Conservation (phyloP, 2,329 filamentous ascomycete species). For the Tolypocladium ovalisporum region DNA sequence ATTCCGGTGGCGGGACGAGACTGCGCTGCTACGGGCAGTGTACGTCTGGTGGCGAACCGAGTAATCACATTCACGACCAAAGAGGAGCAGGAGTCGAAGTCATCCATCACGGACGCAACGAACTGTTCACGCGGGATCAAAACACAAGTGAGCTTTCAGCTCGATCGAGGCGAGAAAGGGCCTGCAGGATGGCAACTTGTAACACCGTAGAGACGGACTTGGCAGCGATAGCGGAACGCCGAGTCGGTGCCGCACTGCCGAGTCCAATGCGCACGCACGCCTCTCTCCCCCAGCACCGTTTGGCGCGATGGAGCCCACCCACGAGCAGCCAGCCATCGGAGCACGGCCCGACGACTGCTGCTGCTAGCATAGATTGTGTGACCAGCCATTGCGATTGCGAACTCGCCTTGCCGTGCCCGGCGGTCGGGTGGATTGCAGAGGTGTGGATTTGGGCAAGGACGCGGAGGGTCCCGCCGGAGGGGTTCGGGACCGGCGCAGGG, state of each 20-base stretch:
- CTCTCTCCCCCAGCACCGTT: too few species aligned
- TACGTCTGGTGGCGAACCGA: not conserved
- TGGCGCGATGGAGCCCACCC: too few species aligned
- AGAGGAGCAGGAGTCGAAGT: too few species aligned
- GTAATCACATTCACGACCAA: not conserved
- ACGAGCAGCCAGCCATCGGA: not conserved
- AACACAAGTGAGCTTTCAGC: not conserved
- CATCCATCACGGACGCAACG: not conserved
- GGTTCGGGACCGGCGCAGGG: not conserved
- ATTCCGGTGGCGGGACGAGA: constrained; percentile 1
- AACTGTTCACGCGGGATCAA: not conserved
- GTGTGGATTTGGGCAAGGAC: not conserved
- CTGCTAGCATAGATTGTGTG: not conserved
- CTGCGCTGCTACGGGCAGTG: not conserved
- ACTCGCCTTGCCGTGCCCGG: not conserved
- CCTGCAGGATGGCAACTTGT: too few species aligned
- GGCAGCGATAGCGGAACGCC: not conserved
- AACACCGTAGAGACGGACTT: not conserved
- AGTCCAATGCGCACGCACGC: not conserved
- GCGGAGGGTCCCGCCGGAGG: not conserved
- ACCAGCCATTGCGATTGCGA: not conserved
- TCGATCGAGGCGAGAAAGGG: not conserved
- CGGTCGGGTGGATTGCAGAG: not conserved
- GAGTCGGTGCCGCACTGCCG: not conserved
- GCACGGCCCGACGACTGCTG: not conserved